Conservation (phyloP, 1,284 basidiomycete species). For the Moesziomyces parantarcticus region DNA sequence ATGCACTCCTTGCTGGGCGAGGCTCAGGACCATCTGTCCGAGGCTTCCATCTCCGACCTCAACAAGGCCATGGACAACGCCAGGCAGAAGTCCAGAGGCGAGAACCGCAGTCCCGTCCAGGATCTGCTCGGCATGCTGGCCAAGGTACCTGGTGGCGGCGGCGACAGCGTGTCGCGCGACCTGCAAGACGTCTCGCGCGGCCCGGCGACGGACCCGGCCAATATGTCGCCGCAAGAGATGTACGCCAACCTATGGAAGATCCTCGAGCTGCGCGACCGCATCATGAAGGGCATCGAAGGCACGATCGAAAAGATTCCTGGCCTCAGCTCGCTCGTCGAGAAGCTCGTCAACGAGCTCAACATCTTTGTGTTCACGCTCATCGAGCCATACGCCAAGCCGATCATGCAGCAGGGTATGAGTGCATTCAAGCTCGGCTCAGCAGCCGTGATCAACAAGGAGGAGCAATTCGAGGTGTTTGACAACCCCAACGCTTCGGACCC, state of each 20-base stretch:
- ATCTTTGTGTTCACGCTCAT: slow-evolving; percentile 63
- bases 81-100: slow-evolving; percentile 47
- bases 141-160: slow-evolving; percentile 69
- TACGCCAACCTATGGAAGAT: slow-evolving; percentile 84
- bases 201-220: slow-evolving; percentile 70
- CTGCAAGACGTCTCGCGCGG: slow-evolving; percentile 56
- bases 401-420: slow-evolving; percentile 61
- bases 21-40: slow-evolving; percentile 72
- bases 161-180: slow-evolving; percentile 48
- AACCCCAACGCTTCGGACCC: slow-evolving; percentile 67
- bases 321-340: slow-evolving; percentile 78
- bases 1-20: slow-evolving; percentile 70
- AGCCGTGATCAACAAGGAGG: slow-evolving; percentile 65
- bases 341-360: slow-evolving; percentile 76
- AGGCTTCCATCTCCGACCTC: slow-evolving; percentile 88
- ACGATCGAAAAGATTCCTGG: slow-evolving; percentile 78
- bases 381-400: slow-evolving; percentile 68
- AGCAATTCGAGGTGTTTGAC: slow-evolving; percentile 69
- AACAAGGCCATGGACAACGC: slow-evolving; percentile 79
- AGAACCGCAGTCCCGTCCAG: slow-evolving; percentile 63
- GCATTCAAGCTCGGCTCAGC: slow-evolving; percentile 64
- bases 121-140: slow-evolving; percentile 70
- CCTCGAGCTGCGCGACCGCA: slow-evolving; percentile 82
- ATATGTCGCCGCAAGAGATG: slow-evolving; percentile 88
- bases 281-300: slow-evolving; percentile 83